phyloP scores from a whole-genome alignment of 2,329 filamentous ascomycete genomes.

The Cladosporium sp. region DNA sequence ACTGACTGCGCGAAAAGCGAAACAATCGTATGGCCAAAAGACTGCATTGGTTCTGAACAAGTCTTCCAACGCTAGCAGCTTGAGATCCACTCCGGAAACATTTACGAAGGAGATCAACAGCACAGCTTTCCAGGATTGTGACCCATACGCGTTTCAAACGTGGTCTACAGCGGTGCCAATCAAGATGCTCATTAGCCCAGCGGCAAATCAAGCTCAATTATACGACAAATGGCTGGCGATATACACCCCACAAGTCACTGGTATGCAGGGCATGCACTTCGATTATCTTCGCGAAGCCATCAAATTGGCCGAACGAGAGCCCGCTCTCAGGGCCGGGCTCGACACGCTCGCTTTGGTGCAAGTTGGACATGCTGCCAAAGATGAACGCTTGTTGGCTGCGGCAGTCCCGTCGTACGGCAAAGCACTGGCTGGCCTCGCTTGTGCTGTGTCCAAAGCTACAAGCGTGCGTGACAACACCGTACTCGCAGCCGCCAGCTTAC shows the following conservation, averaged over 20 bases:
- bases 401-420: constrained; percentile 14
- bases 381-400: constrained; percentile 12
- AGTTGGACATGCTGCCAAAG: constrained; percentile 13
- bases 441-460: constrained; percentile 14
- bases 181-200: not conserved
- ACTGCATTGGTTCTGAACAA: not conserved
- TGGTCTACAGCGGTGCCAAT: not conserved
- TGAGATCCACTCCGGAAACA: not conserved
- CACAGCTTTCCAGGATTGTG: not conserved
- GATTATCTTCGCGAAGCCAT: constrained; percentile 4
- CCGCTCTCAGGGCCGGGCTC: constrained; percentile 14
- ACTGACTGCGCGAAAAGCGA: not conserved
- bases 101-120: not conserved
- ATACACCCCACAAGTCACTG: constrained; percentile 7
- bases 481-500: constrained; percentile 14
- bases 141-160: not conserved
- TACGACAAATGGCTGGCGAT: constrained; percentile 14
- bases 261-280: constrained; percentile 7
- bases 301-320: constrained; percentile 1
- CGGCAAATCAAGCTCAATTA: constrained; percentile 19
- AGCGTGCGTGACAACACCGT: constrained; percentile 15
- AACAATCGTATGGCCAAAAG: constrained; percentile 4
- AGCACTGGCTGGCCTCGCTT: constrained; percentile 13
- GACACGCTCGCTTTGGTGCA: constrained; percentile 16
- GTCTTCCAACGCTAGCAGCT: not conserved